Base-by-base conservation (phyloP, 768 basidiomycete genomes). In the Suillus sp. region DNA sequence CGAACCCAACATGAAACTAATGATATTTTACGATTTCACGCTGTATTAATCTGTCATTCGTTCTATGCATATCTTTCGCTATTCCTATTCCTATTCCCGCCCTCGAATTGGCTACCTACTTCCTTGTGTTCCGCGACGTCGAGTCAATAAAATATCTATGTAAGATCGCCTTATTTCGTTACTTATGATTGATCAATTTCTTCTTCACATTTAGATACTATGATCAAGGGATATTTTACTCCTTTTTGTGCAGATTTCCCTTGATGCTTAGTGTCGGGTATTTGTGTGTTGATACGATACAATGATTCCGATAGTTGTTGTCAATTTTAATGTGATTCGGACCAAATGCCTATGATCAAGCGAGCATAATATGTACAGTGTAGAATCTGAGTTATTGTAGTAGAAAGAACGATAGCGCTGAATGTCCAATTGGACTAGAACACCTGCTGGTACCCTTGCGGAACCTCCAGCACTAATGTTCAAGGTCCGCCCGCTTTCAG, bases 21-120 rank as follows among this genome's bases (percentile, higher is more conserved):
- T 56, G 37, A 38, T 56, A 56, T 20, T 10, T 27, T 56, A 56
- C 55, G 22, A 37, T 56, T 56, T 56, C 55, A 56, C 25, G 55
- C 22, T 56, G 55, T 37, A 38, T 61, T 62, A 60, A 38, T 62
- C 13, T 4, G 59, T 32, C 59, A 4, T 59, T 60, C 51, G 14
- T 60, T 56, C 34, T 32, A 60, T 56, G 59, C 43, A 45, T 45
- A 60, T 56, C 59, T 60, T 58, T 60, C 32, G 32, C 32, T 61
- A 30, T 61, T 34, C n/a, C 53, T 55, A 51, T 25, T 10, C 13
- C 34, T 30, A 61, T 61, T 34, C 32, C 60, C 60, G 32, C 27
- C 60, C 32, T 34, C 54, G n/a, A 51, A 14, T 34, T 34, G 37
- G 42, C 47, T 61, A 59, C 54, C 54, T 59, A 55, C 59, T 45